phyloP scores from a whole-genome alignment of 306 rosid species.

The Trichosanthes truncata region DNA sequence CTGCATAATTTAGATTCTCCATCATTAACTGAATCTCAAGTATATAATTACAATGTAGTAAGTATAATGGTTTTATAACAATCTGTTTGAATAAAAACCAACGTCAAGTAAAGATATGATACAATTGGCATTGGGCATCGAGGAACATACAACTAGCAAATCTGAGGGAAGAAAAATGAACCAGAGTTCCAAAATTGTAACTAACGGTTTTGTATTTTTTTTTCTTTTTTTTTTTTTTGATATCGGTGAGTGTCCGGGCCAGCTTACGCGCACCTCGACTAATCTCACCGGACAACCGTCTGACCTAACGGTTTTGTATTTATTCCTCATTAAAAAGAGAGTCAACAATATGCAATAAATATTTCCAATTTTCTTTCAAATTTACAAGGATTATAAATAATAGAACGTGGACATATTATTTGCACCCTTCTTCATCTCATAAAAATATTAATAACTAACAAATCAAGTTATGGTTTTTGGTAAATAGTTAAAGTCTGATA shows the following conservation, averaged over 20 bases:
- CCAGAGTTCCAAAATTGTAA: not conserved
- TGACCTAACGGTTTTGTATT: not conserved
- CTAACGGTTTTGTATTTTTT: not conserved
- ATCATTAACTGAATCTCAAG: not conserved
- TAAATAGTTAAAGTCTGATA: not conserved
- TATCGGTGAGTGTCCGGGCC: too few relatives aligned
- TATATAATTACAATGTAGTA: not conserved
- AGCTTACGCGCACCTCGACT: too few relatives aligned
- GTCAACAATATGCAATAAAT: not conserved
- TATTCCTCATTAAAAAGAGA: not conserved
- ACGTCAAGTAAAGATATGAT: not conserved
- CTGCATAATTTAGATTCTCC: constrained; percentile 40
- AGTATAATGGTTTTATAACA: not conserved
- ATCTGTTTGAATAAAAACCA: not conserved
- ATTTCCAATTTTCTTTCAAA: not conserved
- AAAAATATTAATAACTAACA: not conserved
- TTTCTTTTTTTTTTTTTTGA: too few relatives aligned
- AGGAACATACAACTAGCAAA: not conserved
- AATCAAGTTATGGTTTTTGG: not conserved
- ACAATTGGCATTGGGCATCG: not conserved
- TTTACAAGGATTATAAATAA: not conserved
- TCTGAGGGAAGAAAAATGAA: not conserved
- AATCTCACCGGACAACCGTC: too few relatives aligned
- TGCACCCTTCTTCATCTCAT: not conserved
- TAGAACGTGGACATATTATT: not conserved